A percentile compares a stretch with the other conserved stretches of the same genome.
Conservation (phyloP, 495 filamentous ascomycete species). For the Penicillium canariense region DNA sequence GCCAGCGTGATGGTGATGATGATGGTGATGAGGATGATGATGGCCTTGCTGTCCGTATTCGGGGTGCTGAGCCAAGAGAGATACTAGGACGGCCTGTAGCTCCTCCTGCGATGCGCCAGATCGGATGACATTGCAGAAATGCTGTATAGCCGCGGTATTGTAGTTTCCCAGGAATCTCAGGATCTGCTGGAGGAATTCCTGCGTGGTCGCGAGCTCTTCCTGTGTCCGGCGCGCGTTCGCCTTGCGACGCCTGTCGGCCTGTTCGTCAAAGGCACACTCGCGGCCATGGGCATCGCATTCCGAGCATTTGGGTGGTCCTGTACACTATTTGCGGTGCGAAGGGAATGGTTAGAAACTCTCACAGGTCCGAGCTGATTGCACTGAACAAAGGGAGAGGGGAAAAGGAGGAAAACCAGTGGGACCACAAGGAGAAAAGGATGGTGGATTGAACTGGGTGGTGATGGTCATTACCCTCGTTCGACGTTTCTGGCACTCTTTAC, state of each 20-base stretch:
- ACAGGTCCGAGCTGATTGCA: too few relatives aligned
- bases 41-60: neutral
- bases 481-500: slow-evolving; percentile 41
- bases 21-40: neutral
- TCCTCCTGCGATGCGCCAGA: slow-evolving; percentile 22
- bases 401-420: too few relatives aligned
- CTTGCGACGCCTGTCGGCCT: slow-evolving; percentile 43
- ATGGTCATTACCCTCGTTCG: slow-evolving; percentile 40
- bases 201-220: slow-evolving; percentile 30
- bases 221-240: slow-evolving; percentile 31
- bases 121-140: slow-evolving; percentile 29
- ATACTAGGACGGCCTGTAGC: slow-evolving; percentile 11
- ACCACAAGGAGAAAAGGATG: slow-evolving; percentile 1
- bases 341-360: slow-evolving; percentile 9
- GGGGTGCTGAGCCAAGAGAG: neutral
- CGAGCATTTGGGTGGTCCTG: slow-evolving; percentile 28
- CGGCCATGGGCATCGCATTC: slow-evolving; percentile 38
- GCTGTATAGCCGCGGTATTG: slow-evolving; percentile 18
- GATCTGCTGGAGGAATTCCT: slow-evolving; percentile 30
- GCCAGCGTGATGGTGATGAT: slow-evolving; percentile 4
- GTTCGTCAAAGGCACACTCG: slow-evolving; percentile 39
- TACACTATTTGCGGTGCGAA: slow-evolving; percentile 25
- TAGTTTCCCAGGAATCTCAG: slow-evolving; percentile 27
- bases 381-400: too few relatives aligned
- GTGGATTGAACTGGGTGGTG: neutral